Evolutionary conservation across 371 early-diverging fungal genomes (phyloP), one percentile per base, ranked within the genome.

Genomic region (Mortierella sp.): DNA sequence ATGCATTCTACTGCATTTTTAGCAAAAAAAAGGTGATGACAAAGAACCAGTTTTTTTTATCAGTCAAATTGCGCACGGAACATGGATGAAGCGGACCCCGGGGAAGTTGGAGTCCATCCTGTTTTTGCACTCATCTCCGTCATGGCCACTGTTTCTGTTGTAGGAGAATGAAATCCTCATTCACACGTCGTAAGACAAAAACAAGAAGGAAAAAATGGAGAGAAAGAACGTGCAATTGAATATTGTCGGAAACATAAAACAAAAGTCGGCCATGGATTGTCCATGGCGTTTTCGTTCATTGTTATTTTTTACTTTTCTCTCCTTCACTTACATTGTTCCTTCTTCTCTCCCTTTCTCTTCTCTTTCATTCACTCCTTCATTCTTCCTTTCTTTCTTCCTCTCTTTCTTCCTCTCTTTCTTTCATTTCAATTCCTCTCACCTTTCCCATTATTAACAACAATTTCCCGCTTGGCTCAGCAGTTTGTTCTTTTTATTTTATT

Each of bases 51-150:
- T 50, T 50, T 50, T 50, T 50, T 48, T 50, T 50, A 2, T 3
- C 50, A 50, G 50, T 14, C 50, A 50, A 50, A 2, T 63, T 63
- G 63, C 34, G 34, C 63, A 58, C 58, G 63, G 63, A 63, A 63
- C 16, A 63, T 63, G 63, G 63, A 63, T 63, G 63, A 63, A 63
- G 63, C 63, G 63, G 34, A 63, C 34, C 31, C 63, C 57, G 57
- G 34, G 31, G 19, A 63, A 14, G 31, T 60, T 2, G 50, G 50
- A 16, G 50, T 14, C 50, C 50, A 50, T 9, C 16, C 11, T 16
- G 3, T 50, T 3, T 13, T 50, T 50, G 14, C 50, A 16, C 16
- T 50, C 2, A 50, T 50, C 50, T 65, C 68, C 68, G 68, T 65
- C 63, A 28, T 38, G 68, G 68, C n/a, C n/a, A 5, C 42, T 38